These are phyloP conservation scores for Talaromyces sp. DNA, from an alignment of 2,329 filamentous ascomycete genomes.

Conservation along the genomic window DNA sequence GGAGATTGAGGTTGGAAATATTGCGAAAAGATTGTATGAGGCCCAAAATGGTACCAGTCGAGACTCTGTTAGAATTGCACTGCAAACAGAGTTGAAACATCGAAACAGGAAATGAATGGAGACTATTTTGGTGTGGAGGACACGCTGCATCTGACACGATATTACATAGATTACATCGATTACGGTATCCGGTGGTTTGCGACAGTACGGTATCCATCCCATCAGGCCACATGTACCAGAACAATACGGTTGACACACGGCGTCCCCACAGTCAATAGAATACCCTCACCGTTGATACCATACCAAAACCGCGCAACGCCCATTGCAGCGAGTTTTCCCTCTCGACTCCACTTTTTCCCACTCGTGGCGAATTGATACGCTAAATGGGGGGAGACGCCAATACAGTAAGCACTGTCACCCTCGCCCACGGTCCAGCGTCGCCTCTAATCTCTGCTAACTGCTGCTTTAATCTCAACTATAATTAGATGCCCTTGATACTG, in stretches of 20 bases:
- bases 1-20: background rate
- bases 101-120: background rate
- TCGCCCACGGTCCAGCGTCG: background rate
- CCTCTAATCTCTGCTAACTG: background rate
- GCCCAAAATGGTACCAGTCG: background rate
- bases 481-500: background rate
- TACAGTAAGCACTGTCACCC: conserved; percentile 1
- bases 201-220: background rate
- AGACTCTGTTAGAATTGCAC: conserved; percentile 8
- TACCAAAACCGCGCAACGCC: background rate
- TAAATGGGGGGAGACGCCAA: too few species aligned
- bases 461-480: conserved; percentile 2
- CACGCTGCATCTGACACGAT: too few species aligned
- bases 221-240: background rate
- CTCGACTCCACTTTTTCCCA: background rate
- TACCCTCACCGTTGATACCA: background rate
- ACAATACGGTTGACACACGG: too few species aligned
- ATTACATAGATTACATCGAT: background rate
- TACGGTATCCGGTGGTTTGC: background rate
- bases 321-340: too few species aligned
- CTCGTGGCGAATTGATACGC: conserved; percentile 2
- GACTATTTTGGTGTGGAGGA: too few species aligned
- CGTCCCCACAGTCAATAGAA: background rate
- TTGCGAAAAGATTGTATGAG: too few species aligned
- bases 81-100: conserved; percentile 16